Conservation (phyloP, 345 rosid genomes). For the Geranium brycei region DNA sequence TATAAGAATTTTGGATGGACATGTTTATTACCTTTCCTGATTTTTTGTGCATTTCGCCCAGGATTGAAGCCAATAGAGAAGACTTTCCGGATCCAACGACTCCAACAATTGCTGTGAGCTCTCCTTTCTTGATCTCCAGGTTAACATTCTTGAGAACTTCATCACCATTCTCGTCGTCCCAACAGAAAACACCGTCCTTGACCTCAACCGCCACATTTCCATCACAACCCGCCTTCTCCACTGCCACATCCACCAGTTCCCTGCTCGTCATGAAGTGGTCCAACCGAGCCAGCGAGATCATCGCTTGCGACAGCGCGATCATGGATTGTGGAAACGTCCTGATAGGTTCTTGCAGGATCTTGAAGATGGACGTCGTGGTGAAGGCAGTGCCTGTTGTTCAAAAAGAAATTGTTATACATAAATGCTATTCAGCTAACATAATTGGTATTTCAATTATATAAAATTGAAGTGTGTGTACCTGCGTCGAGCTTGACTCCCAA, state of each 20-base stretch:
- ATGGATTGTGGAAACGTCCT: constrained; percentile 79
- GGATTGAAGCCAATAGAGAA: constrained; percentile 69
- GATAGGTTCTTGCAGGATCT: constrained; percentile 88
- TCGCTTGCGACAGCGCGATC: constrained; percentile 90
- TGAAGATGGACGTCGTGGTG: constrained; percentile 71
- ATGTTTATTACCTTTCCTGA: constrained; percentile 42
- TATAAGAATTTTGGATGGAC: no score
- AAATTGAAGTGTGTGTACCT: constrained; percentile 19
- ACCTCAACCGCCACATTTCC: constrained; percentile 52
- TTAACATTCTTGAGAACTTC: constrained; percentile 46
- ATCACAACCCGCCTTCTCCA: constrained; percentile 53
- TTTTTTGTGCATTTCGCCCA: constrained; percentile 89
- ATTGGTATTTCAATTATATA: no score
- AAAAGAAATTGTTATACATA: no score
- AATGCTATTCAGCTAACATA: no score
- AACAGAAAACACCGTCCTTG: constrained; percentile 51
- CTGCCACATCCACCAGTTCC: constrained; percentile 46
- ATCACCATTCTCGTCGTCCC: constrained; percentile 64
- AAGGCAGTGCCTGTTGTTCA: constrained; percentile 24
- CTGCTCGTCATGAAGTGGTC: constrained; percentile 69
- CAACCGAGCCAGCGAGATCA: constrained; percentile 70
- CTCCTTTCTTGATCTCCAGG: constrained; percentile 55
- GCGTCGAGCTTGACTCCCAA: constrained; percentile 70
- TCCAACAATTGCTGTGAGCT: constrained; percentile 79
- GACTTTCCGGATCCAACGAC: constrained; percentile 93